Percentiles rank a stretch among this genome's conserved stretches.
Evolutionary conservation across 169 alveolate species (phyloP).

Genomic region (Eimeria nieschulzi): DNA sequence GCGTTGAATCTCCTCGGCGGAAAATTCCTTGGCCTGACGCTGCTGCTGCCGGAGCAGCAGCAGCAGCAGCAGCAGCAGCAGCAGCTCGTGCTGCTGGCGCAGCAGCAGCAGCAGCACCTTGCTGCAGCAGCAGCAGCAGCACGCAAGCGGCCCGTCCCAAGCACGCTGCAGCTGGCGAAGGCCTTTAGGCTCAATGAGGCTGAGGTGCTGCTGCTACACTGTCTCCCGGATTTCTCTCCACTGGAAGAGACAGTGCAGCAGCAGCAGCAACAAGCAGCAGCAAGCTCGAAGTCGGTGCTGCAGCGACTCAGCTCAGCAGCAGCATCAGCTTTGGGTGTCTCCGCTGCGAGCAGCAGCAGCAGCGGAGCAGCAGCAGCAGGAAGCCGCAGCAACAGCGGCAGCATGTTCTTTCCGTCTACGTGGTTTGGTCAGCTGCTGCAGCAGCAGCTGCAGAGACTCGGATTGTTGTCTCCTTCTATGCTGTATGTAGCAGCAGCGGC

Average conservation of each 20-base stretch:
- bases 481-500: background rate
- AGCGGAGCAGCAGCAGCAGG: background rate
- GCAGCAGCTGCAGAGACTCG: background rate
- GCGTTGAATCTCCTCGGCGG: background rate
- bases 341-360: background rate
- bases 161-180: slow-evolving; percentile 17
- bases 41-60: slow-evolving; percentile 19
- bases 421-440: background rate
- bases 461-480: slow-evolving; percentile 1
- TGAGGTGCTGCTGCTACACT: slow-evolving; percentile 3
- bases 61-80: slow-evolving; percentile 42
- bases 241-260: slow-evolving; percentile 12
- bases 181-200: background rate
- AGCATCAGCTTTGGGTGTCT: background rate
- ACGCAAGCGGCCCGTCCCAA: background rate
- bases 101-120: background rate
- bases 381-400: background rate
- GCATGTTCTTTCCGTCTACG: background rate
- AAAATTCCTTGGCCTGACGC: background rate
- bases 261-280: slow-evolving; percentile 15
- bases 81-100: slow-evolving; percentile 2
- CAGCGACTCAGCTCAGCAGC: slow-evolving; percentile 4
- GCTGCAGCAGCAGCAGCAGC: background rate
- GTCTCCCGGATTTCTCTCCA: background rate
- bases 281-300: background rate